phyloP scores from a whole-genome alignment of 768 basidiomycete species.

The Mycena filopes region DNA sequence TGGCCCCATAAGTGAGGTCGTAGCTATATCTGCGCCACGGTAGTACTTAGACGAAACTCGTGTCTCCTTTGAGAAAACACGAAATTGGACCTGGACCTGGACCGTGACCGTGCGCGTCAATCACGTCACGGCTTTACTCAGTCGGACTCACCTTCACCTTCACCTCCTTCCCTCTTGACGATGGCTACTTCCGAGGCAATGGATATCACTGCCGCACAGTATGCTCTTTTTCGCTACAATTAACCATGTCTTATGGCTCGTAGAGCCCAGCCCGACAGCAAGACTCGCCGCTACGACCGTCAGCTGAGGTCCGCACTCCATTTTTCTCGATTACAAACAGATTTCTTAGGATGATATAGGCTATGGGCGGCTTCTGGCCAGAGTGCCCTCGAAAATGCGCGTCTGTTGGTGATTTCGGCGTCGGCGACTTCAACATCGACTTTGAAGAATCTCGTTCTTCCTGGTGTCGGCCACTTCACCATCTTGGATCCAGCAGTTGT shows the following conservation, averaged over 20 bases:
- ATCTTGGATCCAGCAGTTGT: constrained; percentile 77
- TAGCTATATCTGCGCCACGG: too few relatives aligned
- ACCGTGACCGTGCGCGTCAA: constrained; percentile 1
- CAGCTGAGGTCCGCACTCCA: constrained; percentile 83
- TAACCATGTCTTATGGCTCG: neutral
- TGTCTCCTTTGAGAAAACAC: too few relatives aligned
- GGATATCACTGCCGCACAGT: constrained; percentile 22
- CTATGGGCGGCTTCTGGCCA: constrained; percentile 97
- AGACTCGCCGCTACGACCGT: constrained; percentile 93
- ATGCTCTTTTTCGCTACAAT: neutral
- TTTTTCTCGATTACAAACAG: constrained; percentile 6
- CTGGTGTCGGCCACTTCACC: constrained; percentile 96
- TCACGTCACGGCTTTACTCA: constrained; percentile 20
- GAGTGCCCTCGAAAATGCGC: constrained; percentile 84
- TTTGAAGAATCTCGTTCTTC: constrained; percentile 96
- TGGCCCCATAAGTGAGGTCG: too few relatives aligned
- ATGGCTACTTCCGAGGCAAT: constrained; percentile 26
- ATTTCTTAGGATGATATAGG: constrained; percentile 38
- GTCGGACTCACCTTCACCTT: neutral
- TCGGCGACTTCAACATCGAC: constrained; percentile 89
- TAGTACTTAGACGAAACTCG: too few relatives aligned
- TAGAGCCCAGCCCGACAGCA: constrained; percentile 75
- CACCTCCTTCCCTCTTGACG: constrained; percentile 2
- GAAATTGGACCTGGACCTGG: too few relatives aligned
- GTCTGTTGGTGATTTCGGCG: constrained; percentile 82